These are phyloP conservation scores for Chrysopogon serrulatus DNA, from an alignment of 176 grass and related monocot species.

Conservation along the genomic window DNA sequence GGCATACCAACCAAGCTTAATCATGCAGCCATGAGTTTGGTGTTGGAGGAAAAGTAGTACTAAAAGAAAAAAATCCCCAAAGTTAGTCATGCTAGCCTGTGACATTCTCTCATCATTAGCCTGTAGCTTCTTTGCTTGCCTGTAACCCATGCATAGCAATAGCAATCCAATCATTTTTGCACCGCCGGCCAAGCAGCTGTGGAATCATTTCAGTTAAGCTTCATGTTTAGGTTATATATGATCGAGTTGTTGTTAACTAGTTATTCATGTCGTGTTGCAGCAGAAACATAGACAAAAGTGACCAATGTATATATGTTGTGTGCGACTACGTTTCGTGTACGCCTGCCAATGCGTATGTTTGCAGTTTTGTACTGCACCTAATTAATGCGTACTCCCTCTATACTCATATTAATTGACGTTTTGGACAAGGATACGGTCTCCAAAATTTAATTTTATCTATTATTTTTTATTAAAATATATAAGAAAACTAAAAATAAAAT, in stretches of 20 bases:
- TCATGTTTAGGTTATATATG: neutral
- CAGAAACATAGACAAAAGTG: neutral
- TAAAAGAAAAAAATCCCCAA: neutral
- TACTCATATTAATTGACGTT: no score
- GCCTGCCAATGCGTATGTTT: no score
- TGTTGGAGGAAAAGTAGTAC: neutral
- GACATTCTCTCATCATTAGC: conserved; percentile 32
- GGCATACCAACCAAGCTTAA: conserved; percentile 40
- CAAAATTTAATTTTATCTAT: no score
- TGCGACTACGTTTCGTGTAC: no score
- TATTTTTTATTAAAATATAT: no score
- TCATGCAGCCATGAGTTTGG: conserved; percentile 37
- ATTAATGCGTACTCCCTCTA: no score
- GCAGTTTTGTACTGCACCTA: no score
- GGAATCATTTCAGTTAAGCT: conserved; percentile 17
- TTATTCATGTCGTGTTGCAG: neutral
- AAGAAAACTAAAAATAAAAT: no score
- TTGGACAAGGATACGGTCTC: no score
- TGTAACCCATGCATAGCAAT: neutral
- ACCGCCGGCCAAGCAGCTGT: neutral
- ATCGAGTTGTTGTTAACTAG: neutral
- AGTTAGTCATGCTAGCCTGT: conserved; percentile 42
- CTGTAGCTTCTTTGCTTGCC: conserved; percentile 5
- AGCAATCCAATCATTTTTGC: conserved; percentile 36
- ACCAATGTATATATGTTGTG: neutral